Percentiles rank a stretch among this genome's conserved stretches.
Evolutionary conservation across 768 basidiomycete species (phyloP).

Genomic region (Phylloporus rhodoxanthus): DNA sequence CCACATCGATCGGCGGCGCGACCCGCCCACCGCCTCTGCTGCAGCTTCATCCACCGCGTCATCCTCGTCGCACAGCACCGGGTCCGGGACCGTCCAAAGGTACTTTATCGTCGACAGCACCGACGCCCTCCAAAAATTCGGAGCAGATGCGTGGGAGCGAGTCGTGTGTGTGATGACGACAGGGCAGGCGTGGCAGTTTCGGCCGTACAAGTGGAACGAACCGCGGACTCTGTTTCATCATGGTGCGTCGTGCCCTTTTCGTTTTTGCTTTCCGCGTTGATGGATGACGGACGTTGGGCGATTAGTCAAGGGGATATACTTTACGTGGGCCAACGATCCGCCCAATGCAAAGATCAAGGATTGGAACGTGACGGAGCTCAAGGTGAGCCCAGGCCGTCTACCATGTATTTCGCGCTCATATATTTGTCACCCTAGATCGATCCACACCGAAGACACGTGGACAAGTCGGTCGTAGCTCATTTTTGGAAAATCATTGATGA

Average conservation of each 20-base stretch:
- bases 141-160: constrained; percentile 90
- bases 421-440: constrained; percentile 64
- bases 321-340: constrained; percentile 91
- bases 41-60: constrained; percentile 8
- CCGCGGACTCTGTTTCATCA: constrained; percentile 90
- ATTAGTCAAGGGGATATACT: constrained; percentile 90
- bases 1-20: constrained; percentile 81
- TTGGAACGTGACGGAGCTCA: constrained; percentile 96
- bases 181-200: constrained; percentile 97
- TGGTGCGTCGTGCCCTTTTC: constrained; percentile 43
- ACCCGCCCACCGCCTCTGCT: constrained; percentile 31
- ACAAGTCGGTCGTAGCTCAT: constrained; percentile 90
- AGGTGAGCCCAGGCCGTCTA: constrained; percentile 41
- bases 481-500: constrained; percentile 92
- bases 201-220: constrained; percentile 94
- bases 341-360: constrained; percentile 85
- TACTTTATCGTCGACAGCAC: constrained; percentile 91
- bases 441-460: constrained; percentile 80
- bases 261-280: background rate
- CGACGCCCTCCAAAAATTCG: constrained; percentile 89
- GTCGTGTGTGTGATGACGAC: constrained; percentile 98
- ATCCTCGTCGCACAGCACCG: constrained; percentile 22
- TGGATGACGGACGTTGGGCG: background rate
- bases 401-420: background rate
- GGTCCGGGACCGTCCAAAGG: constrained; percentile 36